These are phyloP conservation scores for Blastomyces emzantsi DNA, from an alignment of 2,329 filamentous ascomycete genomes.

Conservation along the genomic window DNA sequence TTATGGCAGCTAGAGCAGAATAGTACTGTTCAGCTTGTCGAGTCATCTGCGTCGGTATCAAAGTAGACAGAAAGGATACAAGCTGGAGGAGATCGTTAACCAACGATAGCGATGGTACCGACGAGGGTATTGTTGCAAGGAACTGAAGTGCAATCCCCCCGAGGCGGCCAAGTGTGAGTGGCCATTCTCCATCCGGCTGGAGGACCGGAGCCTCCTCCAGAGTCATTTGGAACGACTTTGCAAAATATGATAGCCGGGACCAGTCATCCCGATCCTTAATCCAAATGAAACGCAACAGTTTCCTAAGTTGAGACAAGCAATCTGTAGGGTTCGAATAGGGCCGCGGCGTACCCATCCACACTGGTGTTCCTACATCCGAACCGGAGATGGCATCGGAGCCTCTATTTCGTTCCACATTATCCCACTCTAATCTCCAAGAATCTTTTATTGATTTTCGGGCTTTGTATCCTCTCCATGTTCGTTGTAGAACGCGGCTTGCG, in stretches of 20 bases:
- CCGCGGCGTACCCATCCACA: constrained; percentile 11
- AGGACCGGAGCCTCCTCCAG: constrained; percentile 30
- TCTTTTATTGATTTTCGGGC: constrained; percentile 51
- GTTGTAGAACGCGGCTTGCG: constrained; percentile 66
- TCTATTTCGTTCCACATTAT: constrained; percentile 45
- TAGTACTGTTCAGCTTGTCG: constrained; percentile 33
- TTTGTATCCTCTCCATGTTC: constrained; percentile 69
- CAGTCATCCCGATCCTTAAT: constrained; percentile 38
- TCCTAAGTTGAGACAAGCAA: constrained; percentile 49
- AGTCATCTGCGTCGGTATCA: constrained; percentile 36
- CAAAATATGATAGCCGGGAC: constrained; percentile 38
- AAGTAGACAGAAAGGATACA: constrained; percentile 29
- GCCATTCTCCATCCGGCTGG: constrained; percentile 33
- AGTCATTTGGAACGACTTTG: constrained; percentile 33
- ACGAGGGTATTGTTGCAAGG: constrained; percentile 22
- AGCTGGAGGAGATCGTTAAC: constrained; percentile 29
- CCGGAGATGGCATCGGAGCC: constrained; percentile 11
- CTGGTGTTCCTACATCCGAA: constrained; percentile 20
- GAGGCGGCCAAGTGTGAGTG: constrained; percentile 32
- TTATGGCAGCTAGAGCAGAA: constrained; percentile 31
- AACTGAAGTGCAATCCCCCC: constrained; percentile 29
- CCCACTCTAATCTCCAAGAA: constrained; percentile 53
- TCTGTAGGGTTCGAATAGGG: constrained; percentile 30
- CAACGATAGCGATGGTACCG: constrained; percentile 18
- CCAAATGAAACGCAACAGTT: constrained; percentile 59